A percentile compares a stretch with the other conserved stretches of the same genome.
Evolutionary conservation across 1,284 basidiomycete species (phyloP).

Genomic region (Porogramme epimiltina): DNA sequence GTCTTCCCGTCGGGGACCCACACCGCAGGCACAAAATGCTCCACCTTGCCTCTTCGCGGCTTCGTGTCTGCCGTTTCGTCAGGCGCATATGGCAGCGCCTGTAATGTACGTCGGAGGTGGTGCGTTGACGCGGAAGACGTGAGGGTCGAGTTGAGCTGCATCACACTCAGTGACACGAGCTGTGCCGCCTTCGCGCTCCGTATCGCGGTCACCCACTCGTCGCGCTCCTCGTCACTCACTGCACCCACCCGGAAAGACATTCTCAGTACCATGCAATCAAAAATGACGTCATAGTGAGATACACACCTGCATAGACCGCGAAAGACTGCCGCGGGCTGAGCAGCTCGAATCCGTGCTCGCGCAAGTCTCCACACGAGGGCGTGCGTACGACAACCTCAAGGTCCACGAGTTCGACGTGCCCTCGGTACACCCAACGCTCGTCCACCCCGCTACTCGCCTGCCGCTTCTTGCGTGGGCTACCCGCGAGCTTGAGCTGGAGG

Average conservation of each 20-base stretch:
- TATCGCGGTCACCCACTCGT: slow-evolving; percentile 72
- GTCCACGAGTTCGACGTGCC: slow-evolving; percentile 70
- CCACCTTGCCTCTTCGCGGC: slow-evolving; percentile 61
- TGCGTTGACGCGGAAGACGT: slow-evolving; percentile 74
- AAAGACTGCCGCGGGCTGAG: slow-evolving; percentile 80
- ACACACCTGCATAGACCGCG: slow-evolving; percentile 68
- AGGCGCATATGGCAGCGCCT: slow-evolving; percentile 70
- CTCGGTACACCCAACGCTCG: slow-evolving; percentile 72
- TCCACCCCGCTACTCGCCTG: slow-evolving; percentile 46
- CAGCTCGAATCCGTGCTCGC: slow-evolving; percentile 63
- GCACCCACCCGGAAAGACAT: slow-evolving; percentile 1
- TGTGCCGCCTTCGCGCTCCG: slow-evolving; percentile 74
- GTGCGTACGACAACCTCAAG: slow-evolving; percentile 73
- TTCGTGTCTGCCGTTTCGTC: slow-evolving; percentile 43
- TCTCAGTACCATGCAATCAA: neutral
- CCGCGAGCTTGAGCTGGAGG: slow-evolving; percentile 26
- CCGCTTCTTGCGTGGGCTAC: slow-evolving; percentile 39
- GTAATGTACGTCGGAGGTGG: slow-evolving; percentile 69
- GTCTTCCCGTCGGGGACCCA: slow-evolving; percentile 91
- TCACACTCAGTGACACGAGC: slow-evolving; percentile 65
- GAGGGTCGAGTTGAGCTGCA: slow-evolving; percentile 76
- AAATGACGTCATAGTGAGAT: neutral
- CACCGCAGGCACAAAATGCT: slow-evolving; percentile 88
- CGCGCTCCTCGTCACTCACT: slow-evolving; percentile 61
- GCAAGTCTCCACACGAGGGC: slow-evolving; percentile 45